phyloP scores from a whole-genome alignment of 495 filamentous ascomycete genomes.

The Pseudevernia furfuracea region DNA sequence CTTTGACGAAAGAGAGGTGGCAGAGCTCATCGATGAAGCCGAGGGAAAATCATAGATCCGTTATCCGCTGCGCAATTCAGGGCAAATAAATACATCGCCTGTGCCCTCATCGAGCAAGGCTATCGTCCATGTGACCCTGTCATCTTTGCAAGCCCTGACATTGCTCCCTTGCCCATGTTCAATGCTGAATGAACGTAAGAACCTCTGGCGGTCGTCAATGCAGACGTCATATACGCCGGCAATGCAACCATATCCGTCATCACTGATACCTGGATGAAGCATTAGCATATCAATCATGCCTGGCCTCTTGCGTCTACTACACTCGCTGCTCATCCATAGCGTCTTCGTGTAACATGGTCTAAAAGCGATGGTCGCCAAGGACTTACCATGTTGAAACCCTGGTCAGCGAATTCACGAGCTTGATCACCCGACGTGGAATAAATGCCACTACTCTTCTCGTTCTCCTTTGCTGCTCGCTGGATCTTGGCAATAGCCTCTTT shows the following conservation, averaged over 20 bases:
- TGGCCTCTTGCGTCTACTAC: not conserved
- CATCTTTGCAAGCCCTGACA: constrained; percentile 24
- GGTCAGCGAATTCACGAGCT: constrained; percentile 53
- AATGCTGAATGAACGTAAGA: constrained; percentile 34
- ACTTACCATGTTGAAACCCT: constrained; percentile 67
- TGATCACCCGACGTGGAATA: constrained; percentile 60
- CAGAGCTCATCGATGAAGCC: constrained; percentile 59
- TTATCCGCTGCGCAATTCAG: not conserved
- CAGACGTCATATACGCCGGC: constrained; percentile 31
- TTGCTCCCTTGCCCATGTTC: constrained; percentile 40
- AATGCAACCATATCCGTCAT: constrained; percentile 51
- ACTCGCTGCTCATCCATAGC: not conserved
- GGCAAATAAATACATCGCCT: not conserved
- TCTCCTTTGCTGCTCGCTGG: constrained; percentile 48
- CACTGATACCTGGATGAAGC: constrained; percentile 32
- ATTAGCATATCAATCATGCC: not conserved
- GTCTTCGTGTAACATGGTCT: not conserved
- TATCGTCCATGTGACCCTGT: constrained; percentile 31
- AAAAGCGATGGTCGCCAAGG: not conserved
- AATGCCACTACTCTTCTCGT: constrained; percentile 64
- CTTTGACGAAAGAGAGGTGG: constrained; percentile 62
- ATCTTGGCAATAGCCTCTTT: constrained; percentile 57
- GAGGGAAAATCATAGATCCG: constrained; percentile 36
- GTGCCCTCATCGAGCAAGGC: not conserved
- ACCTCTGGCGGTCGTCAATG: constrained; percentile 35